Conservation (phyloP, 306 rosid species). For the Vigna mungo region DNA sequence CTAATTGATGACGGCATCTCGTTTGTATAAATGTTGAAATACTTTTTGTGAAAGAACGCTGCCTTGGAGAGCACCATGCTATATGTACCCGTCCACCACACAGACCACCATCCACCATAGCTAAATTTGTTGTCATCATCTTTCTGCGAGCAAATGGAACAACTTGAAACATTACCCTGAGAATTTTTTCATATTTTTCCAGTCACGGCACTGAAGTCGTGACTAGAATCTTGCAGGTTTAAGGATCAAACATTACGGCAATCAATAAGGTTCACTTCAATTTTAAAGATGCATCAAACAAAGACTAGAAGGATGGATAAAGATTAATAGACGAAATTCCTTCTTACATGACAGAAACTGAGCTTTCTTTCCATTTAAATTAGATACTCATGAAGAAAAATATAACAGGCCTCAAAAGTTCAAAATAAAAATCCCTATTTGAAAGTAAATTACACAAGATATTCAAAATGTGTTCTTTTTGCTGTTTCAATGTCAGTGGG, state of each 20-base stretch:
- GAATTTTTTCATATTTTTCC: conserved; percentile 16
- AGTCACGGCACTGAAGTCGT: not conserved
- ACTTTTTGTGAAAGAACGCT: conserved; percentile 94
- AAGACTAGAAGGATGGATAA: conserved; percentile 1
- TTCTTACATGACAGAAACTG: conserved; percentile 12
- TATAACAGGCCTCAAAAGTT: conserved; percentile 15
- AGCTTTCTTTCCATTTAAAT: conserved; percentile 21
- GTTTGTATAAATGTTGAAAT: conserved; percentile 73
- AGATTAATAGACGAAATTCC: conserved; percentile 8
- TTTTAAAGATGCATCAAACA: conserved; percentile 34
- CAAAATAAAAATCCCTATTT: not conserved
- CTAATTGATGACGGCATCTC: conserved; percentile 87
- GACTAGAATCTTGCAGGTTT: not conserved
- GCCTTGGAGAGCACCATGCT: conserved; percentile 99
- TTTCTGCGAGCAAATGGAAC: conserved; percentile 58
- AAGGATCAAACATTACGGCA: not conserved
- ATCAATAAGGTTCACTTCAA: conserved; percentile 16
- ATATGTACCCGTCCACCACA: conserved; percentile 98
- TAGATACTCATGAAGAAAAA: conserved; percentile 14
- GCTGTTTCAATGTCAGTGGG: conserved; percentile 9
- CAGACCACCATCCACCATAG: conserved; percentile 99
- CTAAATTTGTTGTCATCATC: conserved; percentile 51
- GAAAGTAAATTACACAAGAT: conserved; percentile 9
- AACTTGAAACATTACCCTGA: conserved; percentile 23
- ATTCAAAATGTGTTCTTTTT: not conserved